Evolutionary conservation across 1,284 basidiomycete species (phyloP).

Genomic region (Puccinia sorghi): DNA sequence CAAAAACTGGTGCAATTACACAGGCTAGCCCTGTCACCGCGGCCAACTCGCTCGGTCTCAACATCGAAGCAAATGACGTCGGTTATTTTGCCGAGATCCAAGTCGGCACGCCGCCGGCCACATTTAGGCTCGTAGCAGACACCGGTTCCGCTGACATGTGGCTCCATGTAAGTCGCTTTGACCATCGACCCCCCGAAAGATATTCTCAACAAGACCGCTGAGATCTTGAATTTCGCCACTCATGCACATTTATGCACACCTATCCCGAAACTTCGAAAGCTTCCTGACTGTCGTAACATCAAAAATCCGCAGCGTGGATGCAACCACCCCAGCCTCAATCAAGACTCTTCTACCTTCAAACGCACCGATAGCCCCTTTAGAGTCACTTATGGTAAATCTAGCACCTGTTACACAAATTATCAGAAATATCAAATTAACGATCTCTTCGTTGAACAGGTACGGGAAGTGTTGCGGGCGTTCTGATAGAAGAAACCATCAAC

Average conservation of each 20-base stretch:
- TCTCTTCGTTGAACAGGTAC: no score
- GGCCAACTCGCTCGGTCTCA: constrained; percentile 68
- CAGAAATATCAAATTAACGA: not conserved
- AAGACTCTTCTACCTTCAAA: constrained; percentile 68
- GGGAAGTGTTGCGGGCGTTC: constrained; percentile 69
- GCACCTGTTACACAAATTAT: not conserved
- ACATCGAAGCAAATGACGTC: constrained; percentile 68
- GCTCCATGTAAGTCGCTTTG: constrained; percentile 62
- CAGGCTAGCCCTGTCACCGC: constrained; percentile 64
- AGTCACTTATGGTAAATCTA: constrained; percentile 31
- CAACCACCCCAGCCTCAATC: constrained; percentile 70
- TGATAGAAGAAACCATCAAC: constrained; percentile 69
- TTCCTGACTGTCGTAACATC: constrained; percentile 62
- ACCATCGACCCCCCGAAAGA: not conserved
- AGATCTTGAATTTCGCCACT: not conserved
- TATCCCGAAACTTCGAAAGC: constrained; percentile 59
- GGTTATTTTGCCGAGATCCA: constrained; percentile 72
- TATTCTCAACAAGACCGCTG: not conserved
- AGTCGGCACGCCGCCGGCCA: constrained; percentile 72
- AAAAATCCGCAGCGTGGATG: constrained; percentile 58
- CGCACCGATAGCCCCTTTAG: constrained; percentile 55
- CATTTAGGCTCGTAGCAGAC: constrained; percentile 78
- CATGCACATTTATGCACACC: not conserved
- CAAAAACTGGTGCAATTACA: constrained; percentile 61
- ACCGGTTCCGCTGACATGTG: constrained; percentile 83